A percentile compares a stretch with the other conserved stretches of the same genome.
Conservation (phyloP, 148 eudicot genomes). For the Vaccinium corymbosum region DNA sequence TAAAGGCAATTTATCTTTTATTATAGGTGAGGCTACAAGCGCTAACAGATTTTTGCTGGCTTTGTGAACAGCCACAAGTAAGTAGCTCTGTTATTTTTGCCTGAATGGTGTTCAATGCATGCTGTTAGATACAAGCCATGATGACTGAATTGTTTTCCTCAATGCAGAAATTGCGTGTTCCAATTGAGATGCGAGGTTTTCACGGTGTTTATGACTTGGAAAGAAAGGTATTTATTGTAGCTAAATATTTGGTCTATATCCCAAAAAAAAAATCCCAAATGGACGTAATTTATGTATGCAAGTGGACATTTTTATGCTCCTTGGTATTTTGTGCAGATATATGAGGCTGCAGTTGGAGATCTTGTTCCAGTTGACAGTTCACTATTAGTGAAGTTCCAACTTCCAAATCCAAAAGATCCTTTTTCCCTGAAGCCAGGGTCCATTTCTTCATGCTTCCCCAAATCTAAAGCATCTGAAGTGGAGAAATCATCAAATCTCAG, state of each 20-base stretch:
- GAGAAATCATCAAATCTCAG: slow-evolving; percentile 51
- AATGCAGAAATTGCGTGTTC: slow-evolving; percentile 53
- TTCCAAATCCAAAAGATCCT: slow-evolving; percentile 52
- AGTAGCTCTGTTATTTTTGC: not conserved
- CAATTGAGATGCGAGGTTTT: slow-evolving; percentile 73
- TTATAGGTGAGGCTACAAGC: slow-evolving; percentile 63
- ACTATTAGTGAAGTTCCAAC: slow-evolving; percentile 40
- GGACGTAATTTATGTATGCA: not conserved
- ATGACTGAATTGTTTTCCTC: not conserved
- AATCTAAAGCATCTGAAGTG: slow-evolving; percentile 31
- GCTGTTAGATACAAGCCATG: not conserved
- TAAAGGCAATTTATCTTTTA: not conserved
- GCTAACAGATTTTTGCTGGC: slow-evolving; percentile 59
- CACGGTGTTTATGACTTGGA: slow-evolving; percentile 74
- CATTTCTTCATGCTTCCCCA: slow-evolving; percentile 22
- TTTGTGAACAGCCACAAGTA: slow-evolving; percentile 69
- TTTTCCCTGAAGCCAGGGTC: slow-evolving; percentile 72
- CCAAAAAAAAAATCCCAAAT: no score
- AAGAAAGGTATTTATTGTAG: slow-evolving; percentile 39
- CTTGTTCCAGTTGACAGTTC: slow-evolving; percentile 49
- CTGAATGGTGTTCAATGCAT: not conserved
- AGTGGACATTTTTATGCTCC: not conserved
- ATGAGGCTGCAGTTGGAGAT: slow-evolving; percentile 47
- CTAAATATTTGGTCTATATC: not conserved
- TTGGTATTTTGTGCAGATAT: slow-evolving; percentile 35